Evolutionary conservation across 2,329 filamentous ascomycete species (phyloP).

Genomic region (Colletotrichum australisinense): DNA sequence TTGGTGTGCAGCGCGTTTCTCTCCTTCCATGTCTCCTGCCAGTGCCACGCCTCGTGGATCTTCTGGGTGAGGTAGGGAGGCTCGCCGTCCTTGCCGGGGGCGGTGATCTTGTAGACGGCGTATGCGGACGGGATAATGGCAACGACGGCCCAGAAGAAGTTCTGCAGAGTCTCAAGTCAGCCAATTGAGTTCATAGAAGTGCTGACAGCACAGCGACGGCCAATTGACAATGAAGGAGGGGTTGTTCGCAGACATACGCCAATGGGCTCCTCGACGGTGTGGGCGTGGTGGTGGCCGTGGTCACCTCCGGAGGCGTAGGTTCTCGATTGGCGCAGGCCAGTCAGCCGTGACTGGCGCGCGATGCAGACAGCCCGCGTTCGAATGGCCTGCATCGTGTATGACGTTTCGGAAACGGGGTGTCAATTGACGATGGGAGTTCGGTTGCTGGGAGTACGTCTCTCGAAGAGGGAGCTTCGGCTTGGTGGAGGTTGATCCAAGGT

Average conservation of each 20-base stretch:
- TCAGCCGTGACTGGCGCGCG: slow-evolving; percentile 50
- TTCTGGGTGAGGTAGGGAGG: slow-evolving; percentile 57
- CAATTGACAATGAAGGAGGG: neutral
- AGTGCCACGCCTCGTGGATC: slow-evolving; percentile 59
- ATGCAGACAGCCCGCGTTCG: slow-evolving; percentile 49
- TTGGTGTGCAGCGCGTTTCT: slow-evolving; percentile 65
- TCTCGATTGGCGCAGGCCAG: slow-evolving; percentile 51
- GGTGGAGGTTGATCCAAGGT: slow-evolving; percentile 29
- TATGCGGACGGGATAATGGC: slow-evolving; percentile 57
- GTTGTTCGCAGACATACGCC: slow-evolving; percentile 58
- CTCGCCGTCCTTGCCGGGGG: slow-evolving; percentile 61
- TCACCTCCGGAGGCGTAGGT: slow-evolving; percentile 64
- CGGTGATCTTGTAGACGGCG: slow-evolving; percentile 61
- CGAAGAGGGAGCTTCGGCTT: slow-evolving; percentile 27
- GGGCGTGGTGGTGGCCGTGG: slow-evolving; percentile 57
- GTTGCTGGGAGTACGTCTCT: slow-evolving; percentile 11
- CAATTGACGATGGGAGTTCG: slow-evolving; percentile 27
- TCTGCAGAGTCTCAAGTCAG: slow-evolving; percentile 18
- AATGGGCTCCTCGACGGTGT: slow-evolving; percentile 63
- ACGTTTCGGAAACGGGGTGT: slow-evolving; percentile 17
- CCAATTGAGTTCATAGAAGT: neutral
- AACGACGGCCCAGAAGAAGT: slow-evolving; percentile 57
- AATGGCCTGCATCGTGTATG: slow-evolving; percentile 49
- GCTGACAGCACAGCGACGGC: neutral
- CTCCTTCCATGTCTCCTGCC: slow-evolving; percentile 61